These are phyloP conservation scores for Yamadazyma conglobata DNA, from an alignment of 1,139 yeast genomes.

Conservation along the genomic window DNA sequence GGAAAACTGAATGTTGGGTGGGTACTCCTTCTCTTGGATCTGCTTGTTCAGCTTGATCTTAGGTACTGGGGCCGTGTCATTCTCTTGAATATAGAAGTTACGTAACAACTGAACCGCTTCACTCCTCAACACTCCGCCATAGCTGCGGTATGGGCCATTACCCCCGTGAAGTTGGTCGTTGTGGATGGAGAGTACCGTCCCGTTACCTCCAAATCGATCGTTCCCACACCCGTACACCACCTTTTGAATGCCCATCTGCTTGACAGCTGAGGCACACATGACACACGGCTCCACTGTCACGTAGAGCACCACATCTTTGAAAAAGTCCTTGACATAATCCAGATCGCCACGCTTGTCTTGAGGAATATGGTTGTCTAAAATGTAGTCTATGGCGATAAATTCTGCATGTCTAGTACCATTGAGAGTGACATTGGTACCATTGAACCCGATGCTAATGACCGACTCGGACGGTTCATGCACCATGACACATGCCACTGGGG, in stretches of 20 bases:
- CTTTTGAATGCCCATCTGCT: slow-evolving; percentile 69
- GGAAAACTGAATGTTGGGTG: slow-evolving; percentile 32
- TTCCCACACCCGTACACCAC: slow-evolving; percentile 92
- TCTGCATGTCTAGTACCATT: slow-evolving; percentile 93
- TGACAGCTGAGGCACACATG: slow-evolving; percentile 93
- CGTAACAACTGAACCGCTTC: slow-evolving; percentile 83
- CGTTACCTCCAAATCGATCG: slow-evolving; percentile 96
- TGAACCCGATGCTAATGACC: slow-evolving; percentile 76
- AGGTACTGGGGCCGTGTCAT: slow-evolving; percentile 80
- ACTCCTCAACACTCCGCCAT: slow-evolving; percentile 75
- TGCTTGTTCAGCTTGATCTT: slow-evolving; percentile 70
- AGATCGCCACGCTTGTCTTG: slow-evolving; percentile 12
- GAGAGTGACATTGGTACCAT: slow-evolving; percentile 82
- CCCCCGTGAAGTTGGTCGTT: slow-evolving; percentile 29
- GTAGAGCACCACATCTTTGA: slow-evolving; percentile 56
- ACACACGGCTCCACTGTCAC: slow-evolving; percentile 98
- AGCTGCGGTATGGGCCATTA: slow-evolving; percentile 42
- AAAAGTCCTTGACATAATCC: slow-evolving; percentile 31
- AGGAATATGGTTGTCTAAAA: slow-evolving; percentile 26
- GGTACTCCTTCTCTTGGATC: slow-evolving; percentile 66
- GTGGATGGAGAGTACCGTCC: slow-evolving; percentile 71
- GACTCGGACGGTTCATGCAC: slow-evolving; percentile 44
- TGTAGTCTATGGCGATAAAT: slow-evolving; percentile 68
- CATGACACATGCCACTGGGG: slow-evolving; percentile 68
- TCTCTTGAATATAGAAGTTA: slow-evolving; percentile 80